Percentiles rank a stretch among this genome's conserved stretches.
These are phyloP conservation scores for Aspergillus clavatus DNA, from an alignment of 2,329 filamentous ascomycete genomes.

Conservation along the genomic window DNA sequence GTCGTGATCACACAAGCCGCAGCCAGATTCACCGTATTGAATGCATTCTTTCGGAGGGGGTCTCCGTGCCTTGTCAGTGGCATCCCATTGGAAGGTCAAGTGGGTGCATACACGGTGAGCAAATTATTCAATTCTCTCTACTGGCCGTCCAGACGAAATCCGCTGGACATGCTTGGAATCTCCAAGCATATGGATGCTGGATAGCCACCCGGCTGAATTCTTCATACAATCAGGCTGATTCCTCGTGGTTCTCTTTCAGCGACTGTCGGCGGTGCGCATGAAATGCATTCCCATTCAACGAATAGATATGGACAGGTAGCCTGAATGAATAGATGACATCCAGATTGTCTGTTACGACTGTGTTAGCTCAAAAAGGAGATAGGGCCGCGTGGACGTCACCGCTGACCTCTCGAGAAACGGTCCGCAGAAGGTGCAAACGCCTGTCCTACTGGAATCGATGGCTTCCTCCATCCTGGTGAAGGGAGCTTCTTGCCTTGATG, in stretches of 20 bases:
- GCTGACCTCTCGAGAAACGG: constrained; percentile 40
- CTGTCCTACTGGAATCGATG: constrained; percentile 43
- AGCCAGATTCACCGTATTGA: constrained; percentile 63
- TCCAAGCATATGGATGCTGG: constrained; percentile 54
- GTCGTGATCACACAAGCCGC: constrained; percentile 59
- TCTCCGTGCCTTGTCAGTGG: too few species aligned
- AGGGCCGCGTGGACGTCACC: neutral
- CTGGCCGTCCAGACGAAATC: constrained; percentile 51
- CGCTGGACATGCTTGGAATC: constrained; percentile 44
- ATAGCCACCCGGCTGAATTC: constrained; percentile 56
- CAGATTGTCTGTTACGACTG: constrained; percentile 44
- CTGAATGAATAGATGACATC: constrained; percentile 55
- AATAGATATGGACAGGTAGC: constrained; percentile 62
- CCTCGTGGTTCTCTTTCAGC: constrained; percentile 51
- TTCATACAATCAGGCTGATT: constrained; percentile 58
- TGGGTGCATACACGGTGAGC: constrained; percentile 53
- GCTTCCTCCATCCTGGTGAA: constrained; percentile 49
- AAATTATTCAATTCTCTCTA: constrained; percentile 62
- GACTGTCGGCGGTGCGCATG: constrained; percentile 54
- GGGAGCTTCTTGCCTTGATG: constrained; percentile 53
- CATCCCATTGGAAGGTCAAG: too few species aligned
- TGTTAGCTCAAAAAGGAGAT: too few species aligned
- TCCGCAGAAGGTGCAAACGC: constrained; percentile 51
- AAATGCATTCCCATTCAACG: constrained; percentile 62
- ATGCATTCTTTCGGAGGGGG: constrained; percentile 66